Evolutionary conservation across 768 basidiomycete species (phyloP).

Genomic region (Tylopilus subfusipes): DNA sequence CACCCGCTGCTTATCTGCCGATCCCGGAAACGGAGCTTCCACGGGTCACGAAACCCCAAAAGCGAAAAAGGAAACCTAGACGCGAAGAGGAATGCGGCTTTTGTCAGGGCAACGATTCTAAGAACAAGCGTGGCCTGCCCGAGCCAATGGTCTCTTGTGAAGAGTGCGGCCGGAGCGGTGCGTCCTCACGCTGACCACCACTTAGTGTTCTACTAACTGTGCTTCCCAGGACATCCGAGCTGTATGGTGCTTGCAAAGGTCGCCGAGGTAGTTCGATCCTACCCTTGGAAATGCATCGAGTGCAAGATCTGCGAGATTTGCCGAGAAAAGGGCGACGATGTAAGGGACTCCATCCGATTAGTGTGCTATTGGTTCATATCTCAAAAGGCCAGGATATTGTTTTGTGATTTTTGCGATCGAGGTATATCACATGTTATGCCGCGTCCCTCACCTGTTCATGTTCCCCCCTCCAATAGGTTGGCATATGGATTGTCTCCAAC

Average conservation of each 20-base stretch:
- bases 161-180: slow-evolving; percentile 83
- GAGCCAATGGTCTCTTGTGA: slow-evolving; percentile 78
- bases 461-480: slow-evolving; percentile 48
- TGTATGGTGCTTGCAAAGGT: slow-evolving; percentile 69
- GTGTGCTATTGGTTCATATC: slow-evolving; percentile 19
- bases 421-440: slow-evolving; percentile 40
- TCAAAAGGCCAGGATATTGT: slow-evolving; percentile 68
- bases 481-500: slow-evolving; percentile 78
- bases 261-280: slow-evolving; percentile 58
- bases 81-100: slow-evolving; percentile 74
- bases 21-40: slow-evolving; percentile 43
- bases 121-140: slow-evolving; percentile 51
- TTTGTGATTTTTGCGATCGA: slow-evolving; percentile 94
- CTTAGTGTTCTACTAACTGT: not conserved
- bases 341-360: slow-evolving; percentile 40
- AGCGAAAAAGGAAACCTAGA: slow-evolving; percentile 41
- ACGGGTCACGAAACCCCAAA: slow-evolving; percentile 43
- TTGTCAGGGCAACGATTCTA: slow-evolving; percentile 63
- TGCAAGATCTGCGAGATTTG: slow-evolving; percentile 94
- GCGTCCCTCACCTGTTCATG: slow-evolving; percentile 2
- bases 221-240: slow-evolving; percentile 69
- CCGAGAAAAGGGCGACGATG: slow-evolving; percentile 81
- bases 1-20: slow-evolving; percentile 48
- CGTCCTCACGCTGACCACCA: slow-evolving; percentile 19
- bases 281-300: slow-evolving; percentile 85